Evolutionary conservation across 1,284 basidiomycete species (phyloP).

Genomic region (Fomitopsis palustris): DNA sequence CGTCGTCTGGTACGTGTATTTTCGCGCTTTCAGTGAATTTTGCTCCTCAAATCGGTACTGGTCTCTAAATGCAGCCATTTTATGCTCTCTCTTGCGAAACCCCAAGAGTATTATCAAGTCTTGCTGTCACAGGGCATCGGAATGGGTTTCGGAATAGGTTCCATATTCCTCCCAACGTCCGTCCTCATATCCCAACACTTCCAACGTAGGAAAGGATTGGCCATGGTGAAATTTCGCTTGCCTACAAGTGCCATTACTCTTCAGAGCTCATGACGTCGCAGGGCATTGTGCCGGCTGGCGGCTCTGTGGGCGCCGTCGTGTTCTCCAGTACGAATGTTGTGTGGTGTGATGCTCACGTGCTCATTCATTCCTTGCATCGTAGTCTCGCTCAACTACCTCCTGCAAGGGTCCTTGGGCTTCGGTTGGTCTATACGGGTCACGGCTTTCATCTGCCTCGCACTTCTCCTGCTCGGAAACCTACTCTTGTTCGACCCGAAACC

Average conservation of each 20-base stretch:
- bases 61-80: too few relatives aligned
- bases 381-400: conserved; percentile 22
- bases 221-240: conserved; percentile 8
- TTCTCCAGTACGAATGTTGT: conserved; percentile 27
- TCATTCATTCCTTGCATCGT: neutral
- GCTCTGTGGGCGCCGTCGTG: conserved; percentile 23
- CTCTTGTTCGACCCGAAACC: conserved; percentile 5
- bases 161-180: conserved; percentile 26
- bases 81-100: conserved; percentile 23
- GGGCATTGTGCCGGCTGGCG: conserved; percentile 26
- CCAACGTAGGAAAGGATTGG: conserved; percentile 9
- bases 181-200: conserved; percentile 12
- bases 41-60: too few relatives aligned
- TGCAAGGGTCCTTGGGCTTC: conserved; percentile 19
- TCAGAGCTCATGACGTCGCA: neutral
- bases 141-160: conserved; percentile 38
- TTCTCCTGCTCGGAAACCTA: conserved; percentile 12
- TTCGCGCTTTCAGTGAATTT: neutral
- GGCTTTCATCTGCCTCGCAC: conserved; percentile 8
- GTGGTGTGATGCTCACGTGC: neutral
- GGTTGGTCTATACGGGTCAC: conserved; percentile 20
- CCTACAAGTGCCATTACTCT: neutral
- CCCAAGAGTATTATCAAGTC: conserved; percentile 24
- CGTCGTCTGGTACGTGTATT: conserved; percentile 9
- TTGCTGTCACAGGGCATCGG: conserved; percentile 35